A percentile compares a stretch with the other conserved stretches of the same genome.
Conservation (phyloP, 345 rosid species). For the Heritiera littoralis region DNA sequence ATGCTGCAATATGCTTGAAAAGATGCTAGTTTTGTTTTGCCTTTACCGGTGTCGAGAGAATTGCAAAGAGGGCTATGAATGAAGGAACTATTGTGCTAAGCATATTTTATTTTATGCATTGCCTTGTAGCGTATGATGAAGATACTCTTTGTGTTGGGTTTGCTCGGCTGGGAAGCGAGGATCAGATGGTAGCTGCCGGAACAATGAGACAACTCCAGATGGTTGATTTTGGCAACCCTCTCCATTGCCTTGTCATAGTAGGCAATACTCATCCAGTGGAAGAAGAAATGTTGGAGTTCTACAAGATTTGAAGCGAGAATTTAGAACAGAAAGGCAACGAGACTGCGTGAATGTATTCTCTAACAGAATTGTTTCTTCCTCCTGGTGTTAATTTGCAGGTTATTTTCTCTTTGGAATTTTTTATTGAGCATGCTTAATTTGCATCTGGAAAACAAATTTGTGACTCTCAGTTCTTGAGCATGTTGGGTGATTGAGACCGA, state of each 20-base stretch:
- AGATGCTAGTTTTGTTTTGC: background rate
- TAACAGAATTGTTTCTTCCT: slow-evolving; percentile 1
- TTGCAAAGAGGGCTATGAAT: background rate
- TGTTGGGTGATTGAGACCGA: background rate
- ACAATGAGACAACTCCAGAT: slow-evolving; percentile 63
- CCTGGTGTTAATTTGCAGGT: background rate
- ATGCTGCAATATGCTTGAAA: background rate
- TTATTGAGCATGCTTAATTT: background rate
- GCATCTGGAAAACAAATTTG: background rate
- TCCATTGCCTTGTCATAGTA: slow-evolving; percentile 82
- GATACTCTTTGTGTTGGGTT: slow-evolving; percentile 75
- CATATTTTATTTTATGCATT: background rate
- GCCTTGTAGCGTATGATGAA: slow-evolving; percentile 55
- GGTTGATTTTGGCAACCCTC: slow-evolving; percentile 78
- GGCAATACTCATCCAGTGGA: slow-evolving; percentile 82
- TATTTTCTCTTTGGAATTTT: background rate
- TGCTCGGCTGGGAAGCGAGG: slow-evolving; percentile 82
- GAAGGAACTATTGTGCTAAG: background rate
- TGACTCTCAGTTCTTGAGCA: background rate
- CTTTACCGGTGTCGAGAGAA: background rate
- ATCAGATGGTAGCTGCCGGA: slow-evolving; percentile 78
- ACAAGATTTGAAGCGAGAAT: slow-evolving; percentile 36
- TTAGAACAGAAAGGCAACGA: slow-evolving; percentile 6
- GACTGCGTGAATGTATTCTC: slow-evolving; percentile 5
- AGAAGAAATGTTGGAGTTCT: slow-evolving; percentile 86